These are phyloP conservation scores for Alternaria incomplexa DNA, from an alignment of 2,329 filamentous ascomycete species.

Conservation along the genomic window DNA sequence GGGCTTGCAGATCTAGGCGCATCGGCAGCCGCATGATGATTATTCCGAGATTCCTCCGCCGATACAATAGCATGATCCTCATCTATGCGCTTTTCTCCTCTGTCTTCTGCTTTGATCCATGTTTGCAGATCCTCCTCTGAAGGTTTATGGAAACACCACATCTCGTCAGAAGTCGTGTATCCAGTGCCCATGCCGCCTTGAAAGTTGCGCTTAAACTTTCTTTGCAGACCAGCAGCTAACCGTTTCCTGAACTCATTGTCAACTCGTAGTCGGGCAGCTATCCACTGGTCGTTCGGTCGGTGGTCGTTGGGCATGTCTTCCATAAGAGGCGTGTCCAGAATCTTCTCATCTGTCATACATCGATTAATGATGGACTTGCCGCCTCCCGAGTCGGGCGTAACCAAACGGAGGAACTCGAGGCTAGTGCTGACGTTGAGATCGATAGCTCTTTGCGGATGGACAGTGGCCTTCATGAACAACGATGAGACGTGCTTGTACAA, in stretches of 20 bases:
- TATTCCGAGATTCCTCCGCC: not conserved
- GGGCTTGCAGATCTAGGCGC: not conserved
- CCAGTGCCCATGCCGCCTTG: conserved; percentile 42
- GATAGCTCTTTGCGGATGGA: conserved; percentile 67
- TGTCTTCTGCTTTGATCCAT: conserved; percentile 29
- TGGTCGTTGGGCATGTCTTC: conserved; percentile 60
- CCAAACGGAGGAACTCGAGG: conserved; percentile 66
- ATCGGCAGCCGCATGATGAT: not conserved
- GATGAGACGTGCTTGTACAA: conserved; percentile 67
- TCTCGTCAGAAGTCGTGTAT: conserved; percentile 54
- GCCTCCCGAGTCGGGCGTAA: conserved; percentile 48
- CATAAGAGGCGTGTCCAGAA: conserved; percentile 55
- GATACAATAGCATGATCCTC: conserved; percentile 14
- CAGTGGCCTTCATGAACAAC: conserved; percentile 66
- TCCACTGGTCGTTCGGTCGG: conserved; percentile 64
- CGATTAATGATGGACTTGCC: conserved; percentile 55
- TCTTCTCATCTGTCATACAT: conserved; percentile 60
- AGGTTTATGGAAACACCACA: conserved; percentile 60
- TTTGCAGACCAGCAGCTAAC: conserved; percentile 53
- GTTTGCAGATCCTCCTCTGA: conserved; percentile 31
- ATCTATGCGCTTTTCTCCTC: conserved; percentile 28
- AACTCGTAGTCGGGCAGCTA: conserved; percentile 63
- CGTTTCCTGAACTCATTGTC: conserved; percentile 63
- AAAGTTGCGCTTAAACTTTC: conserved; percentile 41
- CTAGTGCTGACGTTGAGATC: conserved; percentile 67